phyloP scores from a whole-genome alignment of 495 filamentous ascomycete species.

The Friedmanniomyces simplex region DNA sequence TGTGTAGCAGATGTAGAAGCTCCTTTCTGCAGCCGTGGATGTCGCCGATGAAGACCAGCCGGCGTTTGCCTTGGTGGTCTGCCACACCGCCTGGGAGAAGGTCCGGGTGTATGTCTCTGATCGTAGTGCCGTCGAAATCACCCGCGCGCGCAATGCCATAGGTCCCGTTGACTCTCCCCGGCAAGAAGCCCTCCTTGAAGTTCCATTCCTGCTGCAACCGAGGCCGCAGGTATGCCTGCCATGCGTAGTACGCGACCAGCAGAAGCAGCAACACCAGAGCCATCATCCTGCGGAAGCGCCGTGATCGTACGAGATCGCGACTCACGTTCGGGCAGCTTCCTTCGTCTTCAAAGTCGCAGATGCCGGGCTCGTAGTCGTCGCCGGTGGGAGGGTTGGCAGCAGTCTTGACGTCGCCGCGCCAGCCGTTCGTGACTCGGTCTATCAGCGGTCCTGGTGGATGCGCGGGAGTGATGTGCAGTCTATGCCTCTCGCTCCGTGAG shows the following conservation, averaged over 20 bases:
- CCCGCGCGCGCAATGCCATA: constrained; percentile 5
- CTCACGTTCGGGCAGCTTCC: constrained; percentile 1
- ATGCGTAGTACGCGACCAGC: not conserved
- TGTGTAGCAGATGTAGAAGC: constrained; percentile 53
- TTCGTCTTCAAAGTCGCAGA: constrained; percentile 12
- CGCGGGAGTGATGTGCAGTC: not conserved
- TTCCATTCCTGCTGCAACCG: constrained; percentile 1
- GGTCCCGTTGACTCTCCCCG: not conserved
- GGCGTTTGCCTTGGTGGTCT: constrained; percentile 22
- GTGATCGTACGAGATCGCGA: not conserved
- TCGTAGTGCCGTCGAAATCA: constrained; percentile 9
- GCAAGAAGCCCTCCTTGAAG: constrained; percentile 5
- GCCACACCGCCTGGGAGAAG: constrained; percentile 10
- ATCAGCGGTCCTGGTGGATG: not conserved
- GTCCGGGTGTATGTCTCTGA: constrained; percentile 1
- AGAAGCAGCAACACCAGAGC: not conserved
- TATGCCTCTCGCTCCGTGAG: not conserved
- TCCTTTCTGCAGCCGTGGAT: constrained; percentile 74
- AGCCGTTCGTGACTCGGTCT: constrained; percentile 9
- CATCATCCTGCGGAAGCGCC: constrained; percentile 9
- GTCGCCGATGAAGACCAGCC: constrained; percentile 74
- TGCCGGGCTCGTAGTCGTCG: not conserved
- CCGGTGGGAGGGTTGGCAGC: no score
- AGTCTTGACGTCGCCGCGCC: not conserved
- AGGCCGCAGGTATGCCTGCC: constrained; percentile 5